Evolutionary conservation across 768 basidiomycete species (phyloP).

Genomic region (Amanita muscaria): DNA sequence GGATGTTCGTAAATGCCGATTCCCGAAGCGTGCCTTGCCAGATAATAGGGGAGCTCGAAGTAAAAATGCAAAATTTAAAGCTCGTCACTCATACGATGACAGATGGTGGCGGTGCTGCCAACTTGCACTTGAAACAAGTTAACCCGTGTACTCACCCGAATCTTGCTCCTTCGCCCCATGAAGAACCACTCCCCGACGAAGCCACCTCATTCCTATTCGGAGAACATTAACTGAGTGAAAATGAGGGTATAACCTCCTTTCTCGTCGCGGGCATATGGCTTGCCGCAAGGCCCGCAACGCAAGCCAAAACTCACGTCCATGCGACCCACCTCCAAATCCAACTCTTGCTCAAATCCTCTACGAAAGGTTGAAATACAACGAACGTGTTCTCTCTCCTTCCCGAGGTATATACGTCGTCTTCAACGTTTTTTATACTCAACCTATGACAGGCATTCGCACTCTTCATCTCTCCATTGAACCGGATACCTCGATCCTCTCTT

Average conservation of each 20-base stretch:
- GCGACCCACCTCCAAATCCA: conserved; percentile 25
- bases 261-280: too few species aligned
- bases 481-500: conserved; percentile 53
- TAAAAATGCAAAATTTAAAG: too few species aligned
- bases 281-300: too few species aligned
- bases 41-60: too few species aligned
- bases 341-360: conserved; percentile 29
- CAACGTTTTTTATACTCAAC: neutral
- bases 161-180: conserved; percentile 42
- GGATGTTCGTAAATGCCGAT: too few species aligned
- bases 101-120: too few species aligned
- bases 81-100: too few species aligned
- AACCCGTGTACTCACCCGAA: conserved; percentile 58
- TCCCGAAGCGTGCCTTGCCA: too few species aligned
- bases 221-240: conserved; percentile 60
- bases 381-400: conserved; percentile 56
- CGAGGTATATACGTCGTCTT: conserved; percentile 39
- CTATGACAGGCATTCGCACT: conserved; percentile 59
- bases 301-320: too few species aligned
- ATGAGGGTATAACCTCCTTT: conserved; percentile 53
- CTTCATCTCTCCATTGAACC: conserved; percentile 42
- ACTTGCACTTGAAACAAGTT: conserved; percentile 73
- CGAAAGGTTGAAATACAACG: conserved; percentile 54
- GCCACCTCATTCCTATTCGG: conserved; percentile 73
- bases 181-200: conserved; percentile 56